Percentiles rank a stretch among this genome's conserved stretches.
These are phyloP conservation scores for Meira nashicola DNA, from an alignment of 1,284 basidiomycete species.

Conservation along the genomic window DNA sequence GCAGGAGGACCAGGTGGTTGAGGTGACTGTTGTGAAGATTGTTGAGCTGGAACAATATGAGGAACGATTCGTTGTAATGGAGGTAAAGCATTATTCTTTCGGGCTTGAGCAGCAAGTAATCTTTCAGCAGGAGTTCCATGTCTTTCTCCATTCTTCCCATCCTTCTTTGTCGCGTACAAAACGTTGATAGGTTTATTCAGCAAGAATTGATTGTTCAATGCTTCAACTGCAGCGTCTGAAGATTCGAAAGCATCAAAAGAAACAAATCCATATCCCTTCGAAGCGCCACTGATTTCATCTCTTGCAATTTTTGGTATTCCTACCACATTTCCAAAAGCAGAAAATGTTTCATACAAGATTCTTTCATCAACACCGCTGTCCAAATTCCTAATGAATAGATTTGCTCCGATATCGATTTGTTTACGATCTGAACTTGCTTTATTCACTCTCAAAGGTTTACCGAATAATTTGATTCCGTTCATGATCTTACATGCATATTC, in stretches of 20 bases:
- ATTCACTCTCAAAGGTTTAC: constrained; percentile 96
- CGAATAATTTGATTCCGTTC: constrained; percentile 99
- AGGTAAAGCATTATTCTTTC: constrained; percentile 82
- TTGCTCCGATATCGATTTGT: constrained; percentile 94
- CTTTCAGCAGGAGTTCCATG: constrained; percentile 94
- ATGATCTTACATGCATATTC: constrained; percentile 99
- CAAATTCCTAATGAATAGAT: constrained; percentile 90
- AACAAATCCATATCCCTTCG: constrained; percentile 95
- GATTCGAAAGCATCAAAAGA: constrained; percentile 96
- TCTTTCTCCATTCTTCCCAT: constrained; percentile 90
- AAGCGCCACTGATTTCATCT: constrained; percentile 74
- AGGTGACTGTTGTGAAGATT: background rate
- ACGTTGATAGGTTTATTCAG: constrained; percentile 96
- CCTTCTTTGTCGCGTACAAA: constrained; percentile 98
- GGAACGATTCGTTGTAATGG: background rate
- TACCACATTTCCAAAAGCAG: constrained; percentile 85
- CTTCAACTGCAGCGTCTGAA: constrained; percentile 89
- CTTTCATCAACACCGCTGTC: constrained; percentile 91
- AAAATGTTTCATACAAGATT: constrained; percentile 88
- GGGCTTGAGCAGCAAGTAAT: constrained; percentile 85
- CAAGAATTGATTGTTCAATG: constrained; percentile 93
- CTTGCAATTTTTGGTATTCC: constrained; percentile 92
- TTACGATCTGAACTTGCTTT: constrained; percentile 93
- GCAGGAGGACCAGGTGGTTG: constrained; percentile 17
- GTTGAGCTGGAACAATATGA: background rate